These are phyloP conservation scores for Lactuca sativa DNA, from an alignment of 129 eudicot genomes.

Conservation along the genomic window DNA sequence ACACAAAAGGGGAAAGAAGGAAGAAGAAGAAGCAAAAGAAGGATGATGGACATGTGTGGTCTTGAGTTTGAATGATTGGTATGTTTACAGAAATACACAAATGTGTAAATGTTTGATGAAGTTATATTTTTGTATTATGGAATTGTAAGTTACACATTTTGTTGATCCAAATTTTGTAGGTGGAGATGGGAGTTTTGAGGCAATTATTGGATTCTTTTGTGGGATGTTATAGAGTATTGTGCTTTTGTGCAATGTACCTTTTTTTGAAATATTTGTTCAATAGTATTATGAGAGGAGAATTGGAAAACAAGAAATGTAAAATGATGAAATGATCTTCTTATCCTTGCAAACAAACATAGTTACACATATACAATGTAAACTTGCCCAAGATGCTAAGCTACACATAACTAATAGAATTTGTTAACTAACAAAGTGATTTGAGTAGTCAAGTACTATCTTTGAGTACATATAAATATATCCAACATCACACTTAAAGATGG, in stretches of 20 bases:
- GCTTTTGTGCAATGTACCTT: not conserved
- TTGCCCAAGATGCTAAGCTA: no score
- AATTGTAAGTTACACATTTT: conserved; percentile 1
- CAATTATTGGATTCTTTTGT: not conserved
- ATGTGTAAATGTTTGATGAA: conserved; percentile 20
- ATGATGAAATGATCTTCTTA: no score
- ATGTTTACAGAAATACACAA: not conserved
- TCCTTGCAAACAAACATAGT: no score
- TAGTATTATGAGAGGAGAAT: not conserved
- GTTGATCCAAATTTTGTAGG: conserved; percentile 34
- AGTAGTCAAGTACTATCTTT: no score
- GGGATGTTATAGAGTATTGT: not conserved
- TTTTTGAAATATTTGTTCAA: not conserved
- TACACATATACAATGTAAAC: no score
- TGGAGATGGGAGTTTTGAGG: conserved; percentile 9
- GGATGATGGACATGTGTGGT: conserved; percentile 78
- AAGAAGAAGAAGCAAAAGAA: conserved; percentile 81
- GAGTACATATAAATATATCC: no score
- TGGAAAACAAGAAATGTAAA: no score
- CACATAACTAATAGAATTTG: no score
- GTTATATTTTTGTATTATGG: conserved; percentile 8
- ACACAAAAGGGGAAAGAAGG: conserved; percentile 59
- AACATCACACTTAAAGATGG: no score
- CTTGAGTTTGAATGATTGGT: conserved; percentile 30
- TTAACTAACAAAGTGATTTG: no score